Evolutionary conservation across 2,329 filamentous ascomycete genomes (phyloP), one percentile per base, ranked within the genome.

Genomic region (Botryotinia convoluta): DNA sequence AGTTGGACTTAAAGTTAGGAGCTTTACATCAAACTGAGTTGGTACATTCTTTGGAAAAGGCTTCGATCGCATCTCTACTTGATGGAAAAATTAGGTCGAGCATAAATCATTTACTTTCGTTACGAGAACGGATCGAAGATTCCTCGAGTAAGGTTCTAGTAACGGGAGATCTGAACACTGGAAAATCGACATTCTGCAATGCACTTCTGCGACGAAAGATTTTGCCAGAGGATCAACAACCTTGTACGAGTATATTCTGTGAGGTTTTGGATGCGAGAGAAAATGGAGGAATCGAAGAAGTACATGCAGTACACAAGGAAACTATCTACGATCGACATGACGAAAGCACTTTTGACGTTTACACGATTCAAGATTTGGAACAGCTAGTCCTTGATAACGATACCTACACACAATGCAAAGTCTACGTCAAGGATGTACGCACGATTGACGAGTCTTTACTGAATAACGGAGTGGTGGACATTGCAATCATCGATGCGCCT

Each of bases 141-240:
- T 98, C 94, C 0, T 93, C 95, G 7, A 98, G 95, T 83, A 99
- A 99, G 82, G 96, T 99, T 1, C 84, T 99, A 73, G 91, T 99
- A 29, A 99, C 96, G 0, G 96, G 96, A 79, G 96, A 99, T 81
- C 84, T 99, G 71, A 99, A 99, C 80, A 95, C 96, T 14, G 96
- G 96, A 80, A 99, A 99, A 81, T 99, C 96, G 6, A 99, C 96
- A 0, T 99, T 99, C 79, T 99, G 96, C 84, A 99, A 99, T 82
- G 96, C 96, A n/a, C 85, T 99, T 3, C 84, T 99, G 59, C 91
- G 96, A 74, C 90, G 95, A 75, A 98, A 98, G 83, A 89, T 99
- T 42, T 84, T 99, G 6, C 96, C 96, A 0, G 96, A 98, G 83
- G 96, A 99, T 79, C 95, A 99, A 82, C 96, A 98, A 81, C 96